These are phyloP conservation scores for Hericium erinaceus DNA, from an alignment of 768 basidiomycete genomes.

Conservation along the genomic window DNA sequence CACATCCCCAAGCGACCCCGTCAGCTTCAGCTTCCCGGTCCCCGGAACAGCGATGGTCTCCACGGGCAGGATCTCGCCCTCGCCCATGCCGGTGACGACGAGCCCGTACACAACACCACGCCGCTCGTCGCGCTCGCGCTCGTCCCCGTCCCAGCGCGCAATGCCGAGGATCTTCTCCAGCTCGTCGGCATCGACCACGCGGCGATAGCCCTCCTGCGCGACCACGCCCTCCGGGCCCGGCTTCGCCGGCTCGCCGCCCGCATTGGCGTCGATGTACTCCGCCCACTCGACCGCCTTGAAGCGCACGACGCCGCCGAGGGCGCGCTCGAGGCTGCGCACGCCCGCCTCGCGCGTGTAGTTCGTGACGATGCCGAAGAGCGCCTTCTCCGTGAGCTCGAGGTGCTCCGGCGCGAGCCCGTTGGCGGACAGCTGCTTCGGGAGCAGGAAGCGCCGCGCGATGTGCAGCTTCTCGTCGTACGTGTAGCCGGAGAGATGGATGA, in stretches of 20 bases:
- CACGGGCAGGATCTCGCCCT: constrained; percentile 77
- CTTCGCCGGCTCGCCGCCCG: constrained; percentile 13
- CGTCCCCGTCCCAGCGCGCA: constrained; percentile 71
- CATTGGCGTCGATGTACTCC: constrained; percentile 40
- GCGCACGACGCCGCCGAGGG: constrained; percentile 81
- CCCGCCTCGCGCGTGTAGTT: constrained; percentile 88
- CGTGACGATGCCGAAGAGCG: constrained; percentile 62
- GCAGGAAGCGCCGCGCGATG: constrained; percentile 78
- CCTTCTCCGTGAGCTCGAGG: constrained; percentile 58
- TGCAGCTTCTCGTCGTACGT: constrained; percentile 88
- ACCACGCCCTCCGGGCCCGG: constrained; percentile 8
- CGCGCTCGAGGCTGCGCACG: constrained; percentile 82
- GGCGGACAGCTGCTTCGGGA: constrained; percentile 78
- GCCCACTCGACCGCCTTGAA: constrained; percentile 91
- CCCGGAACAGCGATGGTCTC: constrained; percentile 80
- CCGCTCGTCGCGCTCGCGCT: constrained; percentile 63
- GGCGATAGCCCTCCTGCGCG: constrained; percentile 37
- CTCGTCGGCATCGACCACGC: constrained; percentile 55
- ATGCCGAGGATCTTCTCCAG: constrained; percentile 83
- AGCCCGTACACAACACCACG: constrained; percentile 78
- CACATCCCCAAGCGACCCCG: constrained; percentile 78
- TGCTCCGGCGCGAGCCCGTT: constrained; percentile 63
- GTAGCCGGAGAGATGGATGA: constrained; percentile 77
- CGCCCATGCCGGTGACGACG: constrained; percentile 82
- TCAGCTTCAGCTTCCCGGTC: constrained; percentile 61